Base-by-base conservation (phyloP, 805 yeast species). In the Wickerhamomyces chambardii region DNA sequence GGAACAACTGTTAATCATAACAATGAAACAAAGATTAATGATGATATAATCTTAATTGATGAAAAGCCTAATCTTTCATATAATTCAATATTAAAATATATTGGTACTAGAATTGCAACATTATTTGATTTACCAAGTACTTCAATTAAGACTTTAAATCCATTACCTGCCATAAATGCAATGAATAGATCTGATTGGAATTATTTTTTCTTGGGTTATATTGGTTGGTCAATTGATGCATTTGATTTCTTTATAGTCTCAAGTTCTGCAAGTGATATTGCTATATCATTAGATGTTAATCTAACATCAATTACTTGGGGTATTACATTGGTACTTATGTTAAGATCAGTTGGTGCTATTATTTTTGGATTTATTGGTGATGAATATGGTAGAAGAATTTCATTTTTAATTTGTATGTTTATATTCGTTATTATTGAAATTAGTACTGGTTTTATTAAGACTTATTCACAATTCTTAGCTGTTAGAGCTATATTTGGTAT, bases 151-250 rank as follows among this genome's bases (percentile, higher is more conserved):
- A 40, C 44, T 9, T 40, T 68, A 31, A 70, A 70, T 47, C 78
- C 78, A 2, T 46, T 70, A 22, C 63, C 64, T 11, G 63, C 63
- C 1, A 49, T 70, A 21, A 50, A 47, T 12, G 55, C 58, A 33
- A 51, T 70, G 41, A 52, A 55, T 7, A 40, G 50, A 7, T 53
- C 50, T 18, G 63, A 70, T 38, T 79, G 86, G 84, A 64, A 67
- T 39, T 71, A 70, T 39, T 77, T 79, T 47, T 46, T 64, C 17
- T 63, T 76, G 48, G 85, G 83, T 2, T 72, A 75, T 45, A 51
- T 59, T 25, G 82, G 77, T 25, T 81, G 89, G 87, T 66, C 81
- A 3, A 66, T 78, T 68, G 89, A 79, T 46, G 78, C 85, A 3
- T 70, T 80, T 53, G 87, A 80, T 47, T 81, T 76, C 57, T 81